Evolutionary conservation across 2,329 filamentous ascomycete genomes (phyloP), one percentile per base, ranked within the genome.

Genomic region (Colletotrichum melonis): DNA sequence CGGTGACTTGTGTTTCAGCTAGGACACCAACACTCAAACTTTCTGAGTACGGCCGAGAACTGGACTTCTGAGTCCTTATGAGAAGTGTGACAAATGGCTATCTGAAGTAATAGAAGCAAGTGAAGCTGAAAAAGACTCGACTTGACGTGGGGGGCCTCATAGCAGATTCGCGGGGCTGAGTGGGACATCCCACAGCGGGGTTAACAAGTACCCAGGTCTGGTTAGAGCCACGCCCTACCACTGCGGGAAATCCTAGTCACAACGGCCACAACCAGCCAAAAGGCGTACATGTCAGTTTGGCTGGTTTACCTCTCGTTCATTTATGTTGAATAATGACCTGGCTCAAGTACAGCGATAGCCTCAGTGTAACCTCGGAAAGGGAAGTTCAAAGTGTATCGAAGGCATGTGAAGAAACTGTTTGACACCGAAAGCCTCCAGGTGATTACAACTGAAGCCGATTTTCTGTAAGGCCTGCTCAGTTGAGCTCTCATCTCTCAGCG

Each of bases 191-290:
- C 54, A 63, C 32, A n/a, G 70, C 70, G 59, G 70, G 70, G 66
- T 32, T 52, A 42, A 46, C 42, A 14, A 35, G 19, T 19, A 11
- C 54, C 32, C 54, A 46, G 35, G 59, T 35, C 60, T 65, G 22
- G 24, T 30, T 65, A 70, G 56, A 52, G 14, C 62, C 67, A 70
- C 70, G 46, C 67, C 70, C 70, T 56, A n/a, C 54, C 14, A 69
- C 58, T 72, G 69, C 59, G 52, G 38, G 19, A 69, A 64, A 64
- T 68, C 59, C 26, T 42, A 30, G 52, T 32, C n/a, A 32, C 54
- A 32, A 46, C 26, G 26, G 26, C 46, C 59, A 49, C 66, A 1
- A 46, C 49, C 49, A n/a, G 16, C 38, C 38, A 2, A 42, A 55
- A 49, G 42, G 42, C 19, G 22, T 35, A 28, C 42, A 30, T 35